Evolutionary conservation across 352 stramenopile genomes (phyloP).

Genomic region (Phytophthora brassicae): DNA sequence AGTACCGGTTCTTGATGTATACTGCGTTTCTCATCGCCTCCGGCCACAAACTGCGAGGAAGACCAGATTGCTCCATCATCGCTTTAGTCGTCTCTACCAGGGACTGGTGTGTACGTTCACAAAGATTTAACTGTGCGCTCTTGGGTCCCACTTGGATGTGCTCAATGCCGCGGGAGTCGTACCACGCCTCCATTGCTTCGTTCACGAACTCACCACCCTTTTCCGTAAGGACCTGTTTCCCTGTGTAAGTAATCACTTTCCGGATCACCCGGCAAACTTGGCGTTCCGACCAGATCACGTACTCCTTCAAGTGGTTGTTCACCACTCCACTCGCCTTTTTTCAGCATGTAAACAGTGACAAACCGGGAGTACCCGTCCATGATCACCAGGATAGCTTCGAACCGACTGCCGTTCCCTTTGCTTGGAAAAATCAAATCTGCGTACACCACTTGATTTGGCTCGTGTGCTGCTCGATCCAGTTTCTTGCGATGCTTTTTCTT

Average conservation of each 20-base stretch:
- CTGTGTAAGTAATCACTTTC: no score
- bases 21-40: conserved; percentile 5
- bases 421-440: conserved; percentile 7
- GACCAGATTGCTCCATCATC: conserved; percentile 3
- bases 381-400: neutral
- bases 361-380: conserved; percentile 11
- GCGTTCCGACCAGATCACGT: conserved; percentile 3
- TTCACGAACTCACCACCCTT: conserved; percentile 17
- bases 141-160: neutral
- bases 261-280: neutral
- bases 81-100: conserved; percentile 6
- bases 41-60: conserved; percentile 9
- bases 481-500: conserved; percentile 3
- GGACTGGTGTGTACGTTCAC: conserved; percentile 5
- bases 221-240: conserved; percentile 4
- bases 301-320: conserved; percentile 9
- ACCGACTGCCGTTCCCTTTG: conserved; percentile 1
- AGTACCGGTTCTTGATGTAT: conserved; percentile 14
- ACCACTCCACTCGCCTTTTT: conserved; percentile 3
- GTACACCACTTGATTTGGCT: conserved; percentile 1
- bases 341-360: conserved; percentile 2
- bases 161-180: conserved; percentile 2
- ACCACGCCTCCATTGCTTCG: conserved; percentile 7
- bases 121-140: conserved; percentile 13
- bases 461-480: neutral